Base-by-base conservation (phyloP, 176 grass and related monocot species). In the Raddia guianensis region DNA sequence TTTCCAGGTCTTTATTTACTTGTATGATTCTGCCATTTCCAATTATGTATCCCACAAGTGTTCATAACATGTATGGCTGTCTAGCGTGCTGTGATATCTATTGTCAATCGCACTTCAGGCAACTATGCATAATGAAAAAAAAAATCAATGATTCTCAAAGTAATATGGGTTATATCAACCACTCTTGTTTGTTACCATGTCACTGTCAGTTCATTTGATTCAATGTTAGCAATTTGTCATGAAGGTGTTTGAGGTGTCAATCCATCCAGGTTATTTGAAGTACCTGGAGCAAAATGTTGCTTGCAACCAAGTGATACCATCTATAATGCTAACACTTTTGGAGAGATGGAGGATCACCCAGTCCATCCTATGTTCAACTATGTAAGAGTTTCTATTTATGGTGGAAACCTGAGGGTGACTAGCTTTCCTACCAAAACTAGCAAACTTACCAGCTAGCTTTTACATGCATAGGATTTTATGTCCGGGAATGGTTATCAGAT, bases 271-370 rank as follows among this genome's bases (percentile, higher is more conserved):
- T 48, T 80, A 35, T 70, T 54, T 16, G 49, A 80, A 57, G 43
- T 50, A 2, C 56, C 13, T 65, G 77, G 63, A 48, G 72, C 32
- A 65, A 74, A 72, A 77, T 90, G 69, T 49, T 81, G 67, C 63
- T 63, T 85, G 80, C 67, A 79, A 49, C 19, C 82, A 70, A 85
- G 68, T 68, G 42, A 85, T 63, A 73, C 79, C 73, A 34, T 74
- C 60, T n/a, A 73, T 76, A 60, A 74, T 66, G 80, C 62, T 70
- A 78, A 6, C 8, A 7, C 68, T 79, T 94, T 49, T 69, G 43
- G 15, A 77, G 45, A 66, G 66, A 87, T 84, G 74, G 81, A 93
- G 83, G 70, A 93, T 80, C 83, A 69, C 70, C 78, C 54, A 57
- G 73, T 83, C 70, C 78, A 70, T 85, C 64, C 80, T 58, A 66